These are phyloP conservation scores for Quercus ilex DNA, from an alignment of 306 rosid species.

Conservation along the genomic window DNA sequence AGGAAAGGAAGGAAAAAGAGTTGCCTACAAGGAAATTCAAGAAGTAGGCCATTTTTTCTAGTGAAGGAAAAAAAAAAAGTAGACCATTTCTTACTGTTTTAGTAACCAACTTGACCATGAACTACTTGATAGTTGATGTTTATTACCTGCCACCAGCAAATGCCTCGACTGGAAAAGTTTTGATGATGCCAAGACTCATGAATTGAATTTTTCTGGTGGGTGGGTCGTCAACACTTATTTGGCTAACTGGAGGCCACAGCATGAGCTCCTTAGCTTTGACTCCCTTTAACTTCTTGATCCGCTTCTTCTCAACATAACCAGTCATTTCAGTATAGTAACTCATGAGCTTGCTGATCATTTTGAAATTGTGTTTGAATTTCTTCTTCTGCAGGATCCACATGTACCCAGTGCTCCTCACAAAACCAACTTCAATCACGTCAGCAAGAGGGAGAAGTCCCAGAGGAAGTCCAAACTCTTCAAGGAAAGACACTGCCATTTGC, in stretches of 20 bases:
- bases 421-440: conserved; percentile 72
- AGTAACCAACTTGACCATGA: too few relatives aligned
- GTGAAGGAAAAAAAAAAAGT: too few relatives aligned
- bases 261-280: conserved; percentile 90
- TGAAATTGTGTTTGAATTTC: conserved; percentile 84
- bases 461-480: conserved; percentile 70
- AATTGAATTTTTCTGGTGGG: conserved; percentile 69
- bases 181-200: conserved; percentile 90
- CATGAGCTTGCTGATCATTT: conserved; percentile 64
- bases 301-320: conserved; percentile 52
- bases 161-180: conserved; percentile 79
- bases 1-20: too few relatives aligned
- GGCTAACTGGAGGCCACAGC: conserved; percentile 91
- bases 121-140: too few relatives aligned
- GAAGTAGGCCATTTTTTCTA: too few relatives aligned
- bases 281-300: conserved; percentile 79
- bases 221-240: conserved; percentile 46
- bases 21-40: too few relatives aligned
- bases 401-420: conserved; percentile 60
- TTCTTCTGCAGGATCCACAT: conserved; percentile 85
- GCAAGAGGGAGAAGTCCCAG: conserved; percentile 68
- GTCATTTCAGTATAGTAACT: conserved; percentile 60
- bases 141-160: conserved; percentile 76
- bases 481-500: conserved; percentile 44
- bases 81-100: too few relatives aligned